Percentiles rank a stretch among this genome's conserved stretches.
Conservation (phyloP, 345 rosid genomes). For the Euphorbia tirucalli region DNA sequence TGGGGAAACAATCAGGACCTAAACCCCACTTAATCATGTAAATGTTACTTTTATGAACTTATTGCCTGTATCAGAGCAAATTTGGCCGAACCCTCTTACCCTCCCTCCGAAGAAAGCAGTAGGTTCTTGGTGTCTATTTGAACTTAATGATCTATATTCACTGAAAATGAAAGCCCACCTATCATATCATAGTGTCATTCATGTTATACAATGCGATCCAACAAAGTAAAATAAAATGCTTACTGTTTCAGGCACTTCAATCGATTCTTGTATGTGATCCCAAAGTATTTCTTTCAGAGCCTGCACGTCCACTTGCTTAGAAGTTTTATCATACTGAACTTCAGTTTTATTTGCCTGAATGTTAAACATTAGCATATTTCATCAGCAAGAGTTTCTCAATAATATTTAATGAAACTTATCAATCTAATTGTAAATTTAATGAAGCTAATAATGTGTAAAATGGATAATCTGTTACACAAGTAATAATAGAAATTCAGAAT, state of each 20-base stretch:
- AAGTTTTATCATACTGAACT: constrained; percentile 72
- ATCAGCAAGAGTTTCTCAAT: background rate
- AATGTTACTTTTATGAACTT: background rate
- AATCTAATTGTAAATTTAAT: background rate
- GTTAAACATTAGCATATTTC: background rate
- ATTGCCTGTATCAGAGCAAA: no score
- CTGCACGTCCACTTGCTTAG: constrained; percentile 93
- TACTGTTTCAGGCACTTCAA: constrained; percentile 29
- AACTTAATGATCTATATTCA: background rate
- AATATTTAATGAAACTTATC: background rate
- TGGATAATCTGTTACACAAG: background rate
- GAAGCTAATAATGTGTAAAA: background rate
- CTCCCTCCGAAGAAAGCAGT: no score
- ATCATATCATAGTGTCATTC: background rate
- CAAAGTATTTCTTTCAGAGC: constrained; percentile 73
- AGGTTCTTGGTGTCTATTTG: background rate
- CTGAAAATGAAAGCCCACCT: background rate
- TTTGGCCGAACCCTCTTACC: no score
- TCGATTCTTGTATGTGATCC: constrained; percentile 58
- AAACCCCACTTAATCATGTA: no score
- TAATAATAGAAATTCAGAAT: background rate
- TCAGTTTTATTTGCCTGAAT: constrained; percentile 72
- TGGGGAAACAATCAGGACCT: no score
- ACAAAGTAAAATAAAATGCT: background rate
- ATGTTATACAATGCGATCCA: background rate